Conservation (phyloP, 495 filamentous ascomycete species). For the Hypoxylon lienhwacheense region DNA sequence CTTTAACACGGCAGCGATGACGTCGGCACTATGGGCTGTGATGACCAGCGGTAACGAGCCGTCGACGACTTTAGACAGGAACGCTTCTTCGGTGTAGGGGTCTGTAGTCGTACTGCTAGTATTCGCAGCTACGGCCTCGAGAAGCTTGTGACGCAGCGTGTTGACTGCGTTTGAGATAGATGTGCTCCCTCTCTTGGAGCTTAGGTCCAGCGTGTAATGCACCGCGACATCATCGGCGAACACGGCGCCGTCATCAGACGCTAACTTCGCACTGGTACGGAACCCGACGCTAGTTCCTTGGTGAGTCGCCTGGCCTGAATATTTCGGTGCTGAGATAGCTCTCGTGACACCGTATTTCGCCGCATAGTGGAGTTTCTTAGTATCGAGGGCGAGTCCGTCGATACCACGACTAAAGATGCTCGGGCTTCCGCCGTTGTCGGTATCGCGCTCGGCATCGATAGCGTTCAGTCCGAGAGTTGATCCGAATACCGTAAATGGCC, state of each 20-base stretch:
- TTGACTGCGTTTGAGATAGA: slow-evolving; percentile 47
- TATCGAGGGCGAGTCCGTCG: slow-evolving; percentile 50
- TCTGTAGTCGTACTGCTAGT: slow-evolving; percentile 35
- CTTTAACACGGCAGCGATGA: slow-evolving; percentile 45
- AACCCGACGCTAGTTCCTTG: slow-evolving; percentile 53
- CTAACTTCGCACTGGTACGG: slow-evolving; percentile 42
- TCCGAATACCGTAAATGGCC: slow-evolving; percentile 58
- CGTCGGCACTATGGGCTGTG: slow-evolving; percentile 50
- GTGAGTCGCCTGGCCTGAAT: slow-evolving; percentile 39
- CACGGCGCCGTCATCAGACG: slow-evolving; percentile 41
- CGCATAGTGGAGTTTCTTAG: slow-evolving; percentile 48
- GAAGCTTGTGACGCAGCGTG: slow-evolving; percentile 46
- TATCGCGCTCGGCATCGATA: slow-evolving; percentile 56
- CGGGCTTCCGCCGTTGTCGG: slow-evolving; percentile 48
- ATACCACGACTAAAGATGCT: slow-evolving; percentile 48
- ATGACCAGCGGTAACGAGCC: slow-evolving; percentile 44
- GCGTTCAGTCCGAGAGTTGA: slow-evolving; percentile 57
- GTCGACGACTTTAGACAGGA: slow-evolving; percentile 44
- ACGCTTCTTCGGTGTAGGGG: slow-evolving; percentile 44
- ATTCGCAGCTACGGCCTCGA: slow-evolving; percentile 40
- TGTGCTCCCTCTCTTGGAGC: slow-evolving; percentile 41
- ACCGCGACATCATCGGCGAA: slow-evolving; percentile 47
- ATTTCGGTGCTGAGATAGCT: slow-evolving; percentile 50
- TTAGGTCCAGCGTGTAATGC: slow-evolving; percentile 48
- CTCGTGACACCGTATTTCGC: slow-evolving; percentile 51